A percentile compares a stretch with the other conserved stretches of the same genome.
phyloP scores from a whole-genome alignment of 1,284 basidiomycete species.

The Meira nashicola region DNA sequence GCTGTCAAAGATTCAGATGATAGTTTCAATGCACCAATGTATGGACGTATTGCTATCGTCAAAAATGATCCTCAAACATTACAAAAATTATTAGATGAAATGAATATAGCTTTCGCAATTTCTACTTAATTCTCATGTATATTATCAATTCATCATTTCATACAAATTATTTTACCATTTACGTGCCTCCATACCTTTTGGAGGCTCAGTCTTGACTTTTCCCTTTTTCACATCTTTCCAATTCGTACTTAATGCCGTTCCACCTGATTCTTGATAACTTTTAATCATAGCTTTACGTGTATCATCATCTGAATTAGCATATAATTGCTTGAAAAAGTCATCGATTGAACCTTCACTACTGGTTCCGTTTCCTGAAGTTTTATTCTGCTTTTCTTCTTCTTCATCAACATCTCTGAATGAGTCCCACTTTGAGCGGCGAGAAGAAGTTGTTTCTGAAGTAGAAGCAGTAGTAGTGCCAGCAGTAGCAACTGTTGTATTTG shows the following conservation, averaged over 20 bases:
- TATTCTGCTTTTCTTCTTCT: constrained; percentile 1
- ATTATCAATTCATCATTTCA: neutral
- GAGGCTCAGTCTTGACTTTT: constrained; percentile 27
- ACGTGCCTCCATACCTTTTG: constrained; percentile 46
- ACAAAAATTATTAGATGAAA: constrained; percentile 10
- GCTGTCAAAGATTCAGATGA: constrained; percentile 42
- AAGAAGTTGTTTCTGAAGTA: neutral
- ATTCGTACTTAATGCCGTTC: constrained; percentile 47
- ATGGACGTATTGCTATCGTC: constrained; percentile 41
- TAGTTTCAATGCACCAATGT: constrained; percentile 44
- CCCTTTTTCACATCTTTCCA: constrained; percentile 45
- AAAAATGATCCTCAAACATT: neutral
- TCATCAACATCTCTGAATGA: constrained; percentile 10
- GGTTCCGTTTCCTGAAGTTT: too few relatives aligned
- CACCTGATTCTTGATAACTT: constrained; percentile 46
- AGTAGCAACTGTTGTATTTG: neutral
- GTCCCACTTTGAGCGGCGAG: constrained; percentile 27
- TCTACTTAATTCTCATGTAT: neutral
- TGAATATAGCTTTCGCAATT: constrained; percentile 4
- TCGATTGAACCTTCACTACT: constrained; percentile 32
- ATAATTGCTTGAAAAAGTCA: constrained; percentile 48
- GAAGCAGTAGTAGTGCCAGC: neutral
- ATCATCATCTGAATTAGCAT: constrained; percentile 46
- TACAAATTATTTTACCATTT: constrained; percentile 22
- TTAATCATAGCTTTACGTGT: constrained; percentile 51